phyloP scores from a whole-genome alignment of 306 rosid genomes.

The Corylus americana region DNA sequence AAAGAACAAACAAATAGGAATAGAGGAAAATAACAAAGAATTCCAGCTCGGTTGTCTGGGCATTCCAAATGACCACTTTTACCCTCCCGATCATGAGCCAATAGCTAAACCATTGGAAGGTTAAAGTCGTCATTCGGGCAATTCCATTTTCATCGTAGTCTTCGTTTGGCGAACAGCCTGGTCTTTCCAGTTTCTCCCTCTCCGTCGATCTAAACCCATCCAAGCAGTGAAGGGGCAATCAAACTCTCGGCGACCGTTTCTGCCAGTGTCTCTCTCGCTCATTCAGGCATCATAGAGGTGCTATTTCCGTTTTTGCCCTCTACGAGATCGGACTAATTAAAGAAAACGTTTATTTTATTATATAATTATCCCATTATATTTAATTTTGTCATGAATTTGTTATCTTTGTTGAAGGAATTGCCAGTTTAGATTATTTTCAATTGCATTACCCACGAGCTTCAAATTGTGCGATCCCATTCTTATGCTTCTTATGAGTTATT shows the following conservation, averaged over 20 bases:
- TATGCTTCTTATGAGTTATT: background rate
- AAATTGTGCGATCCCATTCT: background rate
- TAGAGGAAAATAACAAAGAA: background rate
- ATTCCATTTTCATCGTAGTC: conserved; percentile 19
- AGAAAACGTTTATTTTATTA: background rate
- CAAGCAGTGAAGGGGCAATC: conserved; percentile 13
- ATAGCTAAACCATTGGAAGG: background rate
- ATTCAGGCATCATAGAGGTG: conserved; percentile 22
- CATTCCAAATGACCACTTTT: background rate
- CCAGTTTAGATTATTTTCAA: background rate
- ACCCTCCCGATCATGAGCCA: background rate
- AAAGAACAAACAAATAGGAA: background rate
- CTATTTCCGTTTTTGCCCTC: conserved; percentile 1
- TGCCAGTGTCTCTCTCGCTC: conserved; percentile 9
- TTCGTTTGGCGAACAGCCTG: conserved; percentile 11
- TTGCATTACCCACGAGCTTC: background rate
- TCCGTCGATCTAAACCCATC: conserved; percentile 25
- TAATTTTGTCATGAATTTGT: background rate
- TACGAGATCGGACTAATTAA: background rate
- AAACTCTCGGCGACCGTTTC: conserved; percentile 7
- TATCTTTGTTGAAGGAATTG: background rate
- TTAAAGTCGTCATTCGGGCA: conserved; percentile 2
- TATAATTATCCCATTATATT: background rate
- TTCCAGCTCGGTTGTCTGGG: background rate
- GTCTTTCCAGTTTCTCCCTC: background rate